Evolutionary conservation across 169 alveolate species (phyloP).

Genomic region (Babesia bigemina): DNA sequence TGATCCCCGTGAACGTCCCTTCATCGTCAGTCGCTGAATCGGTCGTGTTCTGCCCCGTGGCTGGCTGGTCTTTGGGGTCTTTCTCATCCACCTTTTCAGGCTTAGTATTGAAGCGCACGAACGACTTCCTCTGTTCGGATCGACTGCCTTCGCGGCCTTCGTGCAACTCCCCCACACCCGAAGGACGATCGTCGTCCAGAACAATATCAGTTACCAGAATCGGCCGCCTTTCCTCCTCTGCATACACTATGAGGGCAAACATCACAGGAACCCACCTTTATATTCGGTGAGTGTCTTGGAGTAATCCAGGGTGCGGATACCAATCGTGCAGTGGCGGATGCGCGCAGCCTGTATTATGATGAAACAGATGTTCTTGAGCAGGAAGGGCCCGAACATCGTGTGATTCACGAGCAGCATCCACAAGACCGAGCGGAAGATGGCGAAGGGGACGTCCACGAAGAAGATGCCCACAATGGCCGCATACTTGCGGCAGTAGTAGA

Average conservation of each 20-base stretch:
- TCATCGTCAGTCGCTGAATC: background rate
- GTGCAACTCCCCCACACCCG: background rate
- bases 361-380: constrained; percentile 63
- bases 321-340: constrained; percentile 60
- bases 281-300: constrained; percentile 1
- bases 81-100: background rate
- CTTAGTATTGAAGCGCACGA: constrained; percentile 4
- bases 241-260: too few species aligned
- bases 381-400: constrained; percentile 43
- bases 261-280: background rate
- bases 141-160: background rate
- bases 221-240: too few species aligned
- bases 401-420: constrained; percentile 49
- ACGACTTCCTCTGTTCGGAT: constrained; percentile 13
- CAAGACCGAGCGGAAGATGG: constrained; percentile 35
- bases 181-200: too few species aligned
- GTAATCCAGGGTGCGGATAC: constrained; percentile 30
- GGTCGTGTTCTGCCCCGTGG: too few species aligned
- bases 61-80: too few species aligned
- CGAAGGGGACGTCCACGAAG: constrained; percentile 66
- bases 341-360: constrained; percentile 49
- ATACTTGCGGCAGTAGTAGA: constrained; percentile 62
- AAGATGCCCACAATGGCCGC: constrained; percentile 71
- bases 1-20: constrained; percentile 3
- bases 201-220: too few species aligned